Evolutionary conservation across 768 basidiomycete species (phyloP).

Genomic region (Leccinellum rugosiceps): DNA sequence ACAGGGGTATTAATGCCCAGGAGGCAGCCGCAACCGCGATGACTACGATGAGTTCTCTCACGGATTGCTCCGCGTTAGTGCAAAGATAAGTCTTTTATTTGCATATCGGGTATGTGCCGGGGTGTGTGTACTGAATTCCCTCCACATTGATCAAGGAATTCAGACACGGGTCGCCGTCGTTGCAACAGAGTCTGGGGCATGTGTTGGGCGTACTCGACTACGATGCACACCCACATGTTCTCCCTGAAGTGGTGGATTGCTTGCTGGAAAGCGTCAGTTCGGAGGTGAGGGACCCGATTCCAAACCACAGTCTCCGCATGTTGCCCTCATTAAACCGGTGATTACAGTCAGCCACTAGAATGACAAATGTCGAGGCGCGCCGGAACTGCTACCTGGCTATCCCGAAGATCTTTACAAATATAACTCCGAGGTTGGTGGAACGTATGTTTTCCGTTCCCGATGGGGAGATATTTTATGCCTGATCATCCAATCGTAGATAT

Average conservation of each 20-base stretch:
- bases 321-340: constrained; percentile 16
- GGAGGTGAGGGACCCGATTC: constrained; percentile 40
- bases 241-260: constrained; percentile 53
- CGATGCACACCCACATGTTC: constrained; percentile 47
- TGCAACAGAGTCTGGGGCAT: constrained; percentile 74
- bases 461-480: constrained; percentile 9
- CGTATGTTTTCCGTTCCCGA: constrained; percentile 38
- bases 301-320: constrained; percentile 21
- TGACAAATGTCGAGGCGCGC: constrained; percentile 55
- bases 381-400: constrained; percentile 50
- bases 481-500: constrained; percentile 40
- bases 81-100: constrained; percentile 61
- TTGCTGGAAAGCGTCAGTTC: constrained; percentile 58
- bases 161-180: constrained; percentile 42
- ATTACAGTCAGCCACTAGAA: constrained; percentile 32
- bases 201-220: constrained; percentile 71
- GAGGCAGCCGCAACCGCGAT: constrained; percentile 73
- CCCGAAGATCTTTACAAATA: constrained; percentile 44
- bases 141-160: constrained; percentile 67
- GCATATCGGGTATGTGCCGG: constrained; percentile 5
- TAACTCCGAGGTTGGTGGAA: constrained; percentile 40
- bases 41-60: constrained; percentile 62
- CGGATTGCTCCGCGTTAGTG: constrained; percentile 61
- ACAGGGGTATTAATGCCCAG: constrained; percentile 62
- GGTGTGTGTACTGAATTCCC: constrained; percentile 17